Evolutionary conservation across 108 stramenopile genomes (phyloP).

Genomic region (Pseudonitzschia multiseries): DNA sequence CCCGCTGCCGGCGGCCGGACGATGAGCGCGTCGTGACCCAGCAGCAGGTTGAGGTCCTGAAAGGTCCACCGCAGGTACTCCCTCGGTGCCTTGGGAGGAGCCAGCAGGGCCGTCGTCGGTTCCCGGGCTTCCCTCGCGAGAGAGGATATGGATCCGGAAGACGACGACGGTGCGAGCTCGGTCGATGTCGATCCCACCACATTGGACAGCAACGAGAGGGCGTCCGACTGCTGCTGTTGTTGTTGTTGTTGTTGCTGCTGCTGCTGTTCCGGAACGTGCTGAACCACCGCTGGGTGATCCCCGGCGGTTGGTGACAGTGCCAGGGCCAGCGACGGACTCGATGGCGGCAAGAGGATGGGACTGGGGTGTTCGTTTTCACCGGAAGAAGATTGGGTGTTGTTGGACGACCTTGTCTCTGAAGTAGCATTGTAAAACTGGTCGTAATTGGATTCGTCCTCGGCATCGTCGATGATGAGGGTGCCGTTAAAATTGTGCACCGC

Average conservation of each 20-base stretch:
- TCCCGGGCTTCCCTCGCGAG: background rate
- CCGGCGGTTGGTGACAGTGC: slow-evolving; percentile 1
- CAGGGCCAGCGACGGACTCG: slow-evolving; percentile 17
- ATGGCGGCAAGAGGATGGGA: slow-evolving; percentile 8
- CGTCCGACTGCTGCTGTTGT: slow-evolving; percentile 1
- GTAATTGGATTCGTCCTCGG: slow-evolving; percentile 18
- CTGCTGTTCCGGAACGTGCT: too few species aligned
- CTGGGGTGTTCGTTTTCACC: background rate
- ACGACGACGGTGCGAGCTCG: slow-evolving; percentile 12
- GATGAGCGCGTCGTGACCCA: slow-evolving; percentile 71
- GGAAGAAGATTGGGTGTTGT: background rate
- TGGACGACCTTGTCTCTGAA: background rate
- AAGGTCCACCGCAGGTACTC: slow-evolving; percentile 79
- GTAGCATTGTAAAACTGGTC: too few species aligned
- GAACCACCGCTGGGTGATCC: background rate
- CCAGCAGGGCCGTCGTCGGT: slow-evolving; percentile 30
- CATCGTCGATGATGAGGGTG: slow-evolving; percentile 70
- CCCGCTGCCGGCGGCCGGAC: slow-evolving; percentile 19
- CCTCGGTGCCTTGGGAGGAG: slow-evolving; percentile 41
- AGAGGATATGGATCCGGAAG: slow-evolving; percentile 43
- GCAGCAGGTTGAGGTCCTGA: slow-evolving; percentile 67
- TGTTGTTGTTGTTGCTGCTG: background rate
- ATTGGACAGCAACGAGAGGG: slow-evolving; percentile 18
- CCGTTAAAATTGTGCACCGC: slow-evolving; percentile 80
- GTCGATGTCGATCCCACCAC: slow-evolving; percentile 4